phyloP scores from a whole-genome alignment of 805 yeast genomes.

The Cyberlindnera japonica region DNA sequence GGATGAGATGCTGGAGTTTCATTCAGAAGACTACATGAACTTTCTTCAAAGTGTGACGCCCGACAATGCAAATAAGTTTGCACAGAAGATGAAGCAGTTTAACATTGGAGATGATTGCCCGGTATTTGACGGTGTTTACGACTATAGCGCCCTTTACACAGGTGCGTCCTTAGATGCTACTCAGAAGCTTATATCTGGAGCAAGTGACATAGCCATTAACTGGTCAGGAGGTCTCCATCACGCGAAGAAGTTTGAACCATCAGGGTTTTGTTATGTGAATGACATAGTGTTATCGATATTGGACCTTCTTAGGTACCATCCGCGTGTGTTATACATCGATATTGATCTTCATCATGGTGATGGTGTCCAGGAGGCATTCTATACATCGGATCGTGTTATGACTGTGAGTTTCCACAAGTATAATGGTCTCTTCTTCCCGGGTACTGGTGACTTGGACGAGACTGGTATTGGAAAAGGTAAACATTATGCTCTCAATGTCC shows the following conservation, averaged over 20 bases:
- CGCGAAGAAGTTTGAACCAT: conserved; percentile 91
- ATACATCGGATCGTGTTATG: conserved; percentile 93
- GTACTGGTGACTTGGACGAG: conserved; percentile 91
- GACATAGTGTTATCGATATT: conserved; percentile 89
- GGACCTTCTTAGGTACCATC: conserved; percentile 81
- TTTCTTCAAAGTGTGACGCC: conserved; percentile 87
- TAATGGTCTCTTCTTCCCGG: conserved; percentile 94
- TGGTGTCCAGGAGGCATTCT: conserved; percentile 97
- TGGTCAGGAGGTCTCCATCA: conserved; percentile 98
- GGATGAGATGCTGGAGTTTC: conserved; percentile 78
- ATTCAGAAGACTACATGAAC: conserved; percentile 89
- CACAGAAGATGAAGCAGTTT: conserved; percentile 61
- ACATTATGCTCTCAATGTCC: conserved; percentile 85
- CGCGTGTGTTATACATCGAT: conserved; percentile 89
- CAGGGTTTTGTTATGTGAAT: conserved; percentile 93
- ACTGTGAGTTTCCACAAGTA: conserved; percentile 94
- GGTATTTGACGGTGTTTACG: conserved; percentile 88
- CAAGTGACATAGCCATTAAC: conserved; percentile 91
- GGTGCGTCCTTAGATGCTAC: conserved; percentile 96
- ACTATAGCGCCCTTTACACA: conserved; percentile 81
- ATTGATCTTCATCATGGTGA: conserved; percentile 97
- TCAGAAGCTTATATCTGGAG: conserved; percentile 75
- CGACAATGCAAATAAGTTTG: conserved; percentile 71
- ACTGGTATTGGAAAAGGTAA: conserved; percentile 86
- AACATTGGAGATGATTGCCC: conserved; percentile 97